Conservation (phyloP, 2,329 filamentous ascomycete genomes). For the Botrytis fragariae region DNA sequence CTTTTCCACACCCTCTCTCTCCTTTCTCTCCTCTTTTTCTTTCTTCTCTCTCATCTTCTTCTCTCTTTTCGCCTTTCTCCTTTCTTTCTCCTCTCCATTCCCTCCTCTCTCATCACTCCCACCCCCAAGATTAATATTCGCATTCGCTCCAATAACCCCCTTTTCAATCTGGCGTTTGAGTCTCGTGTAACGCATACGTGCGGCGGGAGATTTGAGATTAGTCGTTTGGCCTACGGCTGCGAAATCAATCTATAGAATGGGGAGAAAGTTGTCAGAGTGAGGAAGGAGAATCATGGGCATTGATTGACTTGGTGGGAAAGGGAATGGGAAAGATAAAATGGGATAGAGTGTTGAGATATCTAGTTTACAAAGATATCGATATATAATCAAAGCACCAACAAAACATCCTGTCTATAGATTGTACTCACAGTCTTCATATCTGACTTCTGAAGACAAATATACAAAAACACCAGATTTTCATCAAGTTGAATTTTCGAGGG, state of each 20-base stretch:
- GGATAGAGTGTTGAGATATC: neutral
- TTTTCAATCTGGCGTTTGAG: conserved; percentile 38
- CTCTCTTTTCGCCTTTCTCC: neutral
- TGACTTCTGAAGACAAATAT: conserved; percentile 43
- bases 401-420: no score
- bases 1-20: neutral
- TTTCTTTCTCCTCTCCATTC: conserved; percentile 13
- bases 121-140: conserved; percentile 24
- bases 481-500: conserved; percentile 42
- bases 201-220: conserved; percentile 41
- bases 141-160: conserved; percentile 34
- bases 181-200: conserved; percentile 42
- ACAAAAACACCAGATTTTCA: conserved; percentile 44
- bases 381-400: neutral
- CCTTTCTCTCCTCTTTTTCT: neutral
- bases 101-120: conserved; percentile 5
- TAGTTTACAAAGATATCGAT: neutral
- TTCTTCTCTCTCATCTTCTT: neutral
- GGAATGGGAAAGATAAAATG: neutral
- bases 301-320: neutral
- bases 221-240: conserved; percentile 38
- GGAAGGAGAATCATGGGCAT: neutral
- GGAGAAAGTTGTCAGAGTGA: neutral
- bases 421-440: conserved; percentile 41
- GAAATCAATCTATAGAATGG: conserved; percentile 41